A percentile compares a stretch with the other conserved stretches of the same genome.
phyloP scores from a whole-genome alignment of 495 filamentous ascomycete genomes.

The Penicillium parvum region DNA sequence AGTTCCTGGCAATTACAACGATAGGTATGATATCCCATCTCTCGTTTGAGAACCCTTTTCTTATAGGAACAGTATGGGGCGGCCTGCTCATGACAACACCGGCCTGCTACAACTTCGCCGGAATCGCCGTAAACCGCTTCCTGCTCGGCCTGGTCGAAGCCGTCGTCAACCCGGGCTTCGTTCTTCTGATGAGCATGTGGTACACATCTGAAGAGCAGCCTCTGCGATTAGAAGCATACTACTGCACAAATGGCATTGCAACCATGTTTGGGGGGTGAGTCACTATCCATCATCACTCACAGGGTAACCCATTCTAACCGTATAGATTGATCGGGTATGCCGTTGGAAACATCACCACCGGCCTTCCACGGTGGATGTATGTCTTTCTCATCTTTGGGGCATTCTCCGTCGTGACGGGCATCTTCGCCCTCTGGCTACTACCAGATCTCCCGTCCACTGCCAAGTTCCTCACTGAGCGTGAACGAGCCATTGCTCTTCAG shows the following conservation, averaged over 20 bases:
- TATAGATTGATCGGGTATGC: slow-evolving; percentile 51
- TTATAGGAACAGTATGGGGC: slow-evolving; percentile 32
- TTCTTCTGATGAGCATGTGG: slow-evolving; percentile 56
- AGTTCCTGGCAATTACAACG: slow-evolving; percentile 41
- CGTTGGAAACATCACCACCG: slow-evolving; percentile 43
- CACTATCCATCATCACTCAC: neutral
- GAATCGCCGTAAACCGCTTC: slow-evolving; percentile 43
- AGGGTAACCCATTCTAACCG: neutral
- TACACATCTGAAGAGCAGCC: slow-evolving; percentile 52
- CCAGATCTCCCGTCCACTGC: slow-evolving; percentile 45
- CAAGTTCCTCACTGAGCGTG: slow-evolving; percentile 38
- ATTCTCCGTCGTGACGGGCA: slow-evolving; percentile 29
- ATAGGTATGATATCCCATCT: slow-evolving; percentile 17
- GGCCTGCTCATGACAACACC: slow-evolving; percentile 38
- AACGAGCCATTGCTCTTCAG: slow-evolving; percentile 41
- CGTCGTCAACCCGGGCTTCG: slow-evolving; percentile 52
- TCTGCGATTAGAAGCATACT: slow-evolving; percentile 50
- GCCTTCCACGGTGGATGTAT: slow-evolving; percentile 44
- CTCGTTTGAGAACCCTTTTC: neutral
- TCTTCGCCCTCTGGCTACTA: slow-evolving; percentile 35
- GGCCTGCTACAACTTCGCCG: slow-evolving; percentile 38
- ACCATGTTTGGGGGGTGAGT: slow-evolving; percentile 50
- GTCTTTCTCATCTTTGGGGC: slow-evolving; percentile 48
- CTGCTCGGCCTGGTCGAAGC: slow-evolving; percentile 53
- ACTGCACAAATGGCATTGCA: slow-evolving; percentile 53